Base-by-base conservation (phyloP, 805 yeast genomes). In the Saccharomycopsis sp. region DNA sequence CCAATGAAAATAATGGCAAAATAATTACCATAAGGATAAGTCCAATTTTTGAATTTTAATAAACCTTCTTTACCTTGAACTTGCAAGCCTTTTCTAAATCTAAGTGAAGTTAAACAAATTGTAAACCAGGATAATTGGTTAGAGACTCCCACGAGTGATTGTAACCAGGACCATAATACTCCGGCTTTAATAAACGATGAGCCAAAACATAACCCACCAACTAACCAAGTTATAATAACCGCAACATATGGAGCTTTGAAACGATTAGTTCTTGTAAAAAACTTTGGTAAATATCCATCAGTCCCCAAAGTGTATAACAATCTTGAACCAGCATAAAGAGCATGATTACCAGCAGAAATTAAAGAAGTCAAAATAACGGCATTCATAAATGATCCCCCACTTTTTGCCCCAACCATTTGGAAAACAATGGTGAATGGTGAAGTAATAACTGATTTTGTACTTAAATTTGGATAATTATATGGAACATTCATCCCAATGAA, bases 401-500 rank as follows among this genome's bases (percentile, higher is more conserved):
- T 31, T 66, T 66, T 49, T 52, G 65, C 41, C 70, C 76, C 49
- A 69, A 79, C 39, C 75, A 67, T 58, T 67, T 72, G 51, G 61
- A 56, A 62, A 64, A 66, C 63, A 45, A 68, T 59, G 37, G 67
- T 63, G 47, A 68, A 59, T 23, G 71, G 70, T 21, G 67, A 61
- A 23, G 75, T 74, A 30, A 46, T 50, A 46, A 50, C 52, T 18
- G 59, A 57, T 47, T 34, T 54, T 21, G 49, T 51, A 34, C 48
- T 49, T 21, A 54, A 63, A 56, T 63, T 62, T 35, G 72, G 70
- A 55, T 76, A 77, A 50, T 72, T 63, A 51, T 62, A 76, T 31
- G 82, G 79, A 34, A 76, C 70, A 50, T 72, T 64, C 56, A 76
- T 60, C 34, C 79, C 79, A 52, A 75, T 65, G 60, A 76, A 74